These are phyloP conservation scores for Gentiana straminea DNA, from an alignment of 257 asterid species.

Conservation along the genomic window DNA sequence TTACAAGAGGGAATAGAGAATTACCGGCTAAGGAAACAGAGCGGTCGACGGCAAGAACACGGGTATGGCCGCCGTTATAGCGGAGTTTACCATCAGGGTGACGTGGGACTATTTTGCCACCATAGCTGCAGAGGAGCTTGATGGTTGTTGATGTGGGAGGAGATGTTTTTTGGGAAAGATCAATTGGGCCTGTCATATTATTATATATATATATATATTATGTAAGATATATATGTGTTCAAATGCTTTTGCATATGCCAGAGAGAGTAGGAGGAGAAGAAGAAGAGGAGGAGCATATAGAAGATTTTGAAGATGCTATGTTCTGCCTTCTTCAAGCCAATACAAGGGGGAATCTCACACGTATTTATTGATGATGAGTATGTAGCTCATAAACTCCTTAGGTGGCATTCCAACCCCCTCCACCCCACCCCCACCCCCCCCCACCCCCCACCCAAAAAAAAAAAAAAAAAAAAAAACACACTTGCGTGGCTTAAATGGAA, in stretches of 20 bases:
- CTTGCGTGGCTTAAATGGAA: too few species aligned
- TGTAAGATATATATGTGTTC: slow-evolving; percentile 13
- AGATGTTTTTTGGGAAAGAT: slow-evolving; percentile 17
- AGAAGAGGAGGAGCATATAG: slow-evolving; percentile 3
- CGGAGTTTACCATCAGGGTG: slow-evolving; percentile 86
- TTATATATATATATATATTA: background rate
- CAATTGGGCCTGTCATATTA: slow-evolving; percentile 42
- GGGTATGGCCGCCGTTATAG: slow-evolving; percentile 82
- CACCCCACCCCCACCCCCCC: too few species aligned
- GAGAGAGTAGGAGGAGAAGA: slow-evolving; percentile 3
- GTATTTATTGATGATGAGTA: slow-evolving; percentile 37
- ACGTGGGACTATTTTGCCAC: slow-evolving; percentile 87
- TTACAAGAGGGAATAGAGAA: slow-evolving; percentile 11
- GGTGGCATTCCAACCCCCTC: too few species aligned
- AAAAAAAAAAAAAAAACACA: too few species aligned
- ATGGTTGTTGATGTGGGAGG: slow-evolving; percentile 14
- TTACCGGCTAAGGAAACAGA: slow-evolving; percentile 57
- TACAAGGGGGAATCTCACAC: slow-evolving; percentile 15
- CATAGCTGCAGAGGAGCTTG: slow-evolving; percentile 74
- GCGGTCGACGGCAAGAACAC: slow-evolving; percentile 61
- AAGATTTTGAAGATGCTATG: slow-evolving; percentile 15
- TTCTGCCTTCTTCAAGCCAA: slow-evolving; percentile 57
- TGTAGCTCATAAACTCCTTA: too few species aligned
- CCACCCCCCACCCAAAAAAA: too few species aligned
- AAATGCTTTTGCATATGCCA: slow-evolving; percentile 2